These are phyloP conservation scores for Erodium trifolium DNA, from an alignment of 441 rosid species.

Conservation along the genomic window DNA sequence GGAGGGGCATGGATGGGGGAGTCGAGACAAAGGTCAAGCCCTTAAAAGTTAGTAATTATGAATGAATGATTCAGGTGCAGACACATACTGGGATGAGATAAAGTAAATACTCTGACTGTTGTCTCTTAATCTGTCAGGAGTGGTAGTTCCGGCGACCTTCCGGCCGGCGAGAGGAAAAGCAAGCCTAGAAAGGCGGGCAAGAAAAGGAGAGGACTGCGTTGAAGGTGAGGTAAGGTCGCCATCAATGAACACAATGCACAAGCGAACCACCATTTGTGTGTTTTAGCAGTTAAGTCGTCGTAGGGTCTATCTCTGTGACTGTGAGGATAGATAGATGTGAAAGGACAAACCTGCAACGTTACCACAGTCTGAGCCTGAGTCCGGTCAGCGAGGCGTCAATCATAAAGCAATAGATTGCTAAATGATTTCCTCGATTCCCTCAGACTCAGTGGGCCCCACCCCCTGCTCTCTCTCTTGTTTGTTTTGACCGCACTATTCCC, in stretches of 20 bases:
- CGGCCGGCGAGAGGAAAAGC: too few relatives aligned
- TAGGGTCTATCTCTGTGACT: too few relatives aligned
- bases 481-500: constrained; percentile 25
- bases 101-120: not conserved
- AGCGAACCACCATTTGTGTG: too few relatives aligned
- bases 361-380: constrained; percentile 2
- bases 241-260: not conserved
- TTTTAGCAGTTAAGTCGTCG: not conserved
- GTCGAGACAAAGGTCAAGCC: not conserved
- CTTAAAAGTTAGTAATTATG: constrained; percentile 18
- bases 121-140: not conserved
- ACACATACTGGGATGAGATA: not conserved
- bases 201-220: not conserved
- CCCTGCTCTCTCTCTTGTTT: too few relatives aligned
- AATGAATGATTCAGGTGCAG: constrained; percentile 18
- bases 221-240: not conserved
- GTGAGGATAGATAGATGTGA: constrained; percentile 8
- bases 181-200: not conserved
- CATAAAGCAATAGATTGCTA: constrained; percentile 58
- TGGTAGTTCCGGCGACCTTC: too few relatives aligned
- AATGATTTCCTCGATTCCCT: constrained; percentile 32
- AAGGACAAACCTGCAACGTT: constrained; percentile 28
- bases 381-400: constrained; percentile 51
- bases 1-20: too few relatives aligned
- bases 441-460: constrained; percentile 14